Conservation (phyloP, 768 basidiomycete genomes). For the Bullera alba region DNA sequence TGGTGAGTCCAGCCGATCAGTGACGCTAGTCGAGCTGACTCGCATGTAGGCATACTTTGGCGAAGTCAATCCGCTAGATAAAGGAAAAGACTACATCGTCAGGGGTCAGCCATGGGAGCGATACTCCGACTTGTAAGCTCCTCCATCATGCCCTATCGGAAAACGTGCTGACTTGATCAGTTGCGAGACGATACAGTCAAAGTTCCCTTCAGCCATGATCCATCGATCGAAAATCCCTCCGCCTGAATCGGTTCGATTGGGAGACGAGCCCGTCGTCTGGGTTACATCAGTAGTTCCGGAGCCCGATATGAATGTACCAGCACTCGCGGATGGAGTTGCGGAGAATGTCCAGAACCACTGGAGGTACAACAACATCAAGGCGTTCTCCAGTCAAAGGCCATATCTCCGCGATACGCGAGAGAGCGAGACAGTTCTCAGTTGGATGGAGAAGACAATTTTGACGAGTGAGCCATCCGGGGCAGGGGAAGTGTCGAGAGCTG, state of each 20-base stretch:
- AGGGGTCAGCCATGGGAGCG: conserved; percentile 95
- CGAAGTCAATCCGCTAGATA: conserved; percentile 70
- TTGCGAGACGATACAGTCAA: conserved; percentile 84
- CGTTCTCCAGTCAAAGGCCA: conserved; percentile 59
- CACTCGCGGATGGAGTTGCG: conserved; percentile 80
- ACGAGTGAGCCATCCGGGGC: conserved; percentile 18
- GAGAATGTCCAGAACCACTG: conserved; percentile 74
- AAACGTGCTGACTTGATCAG: conserved; percentile 36
- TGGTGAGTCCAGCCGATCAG: conserved; percentile 47
- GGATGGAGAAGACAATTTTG: conserved; percentile 72
- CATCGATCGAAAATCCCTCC: conserved; percentile 69
- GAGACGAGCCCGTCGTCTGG: conserved; percentile 77
- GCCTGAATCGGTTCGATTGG: conserved; percentile 69
- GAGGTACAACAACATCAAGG: conserved; percentile 75
- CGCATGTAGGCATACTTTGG: conserved; percentile 63
- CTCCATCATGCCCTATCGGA: conserved; percentile 39
- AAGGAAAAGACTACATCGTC: conserved; percentile 86
- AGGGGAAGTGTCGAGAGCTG: neutral
- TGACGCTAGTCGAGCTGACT: neutral
- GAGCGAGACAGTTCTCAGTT: conserved; percentile 44
- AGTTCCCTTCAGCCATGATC: conserved; percentile 76
- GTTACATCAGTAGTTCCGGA: conserved; percentile 79
- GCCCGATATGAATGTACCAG: conserved; percentile 65
- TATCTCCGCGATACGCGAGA: conserved; percentile 47
- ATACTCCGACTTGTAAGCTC: conserved; percentile 46